phyloP scores from a whole-genome alignment of 1,284 basidiomycete species.

The Ganoderma boninense region DNA sequence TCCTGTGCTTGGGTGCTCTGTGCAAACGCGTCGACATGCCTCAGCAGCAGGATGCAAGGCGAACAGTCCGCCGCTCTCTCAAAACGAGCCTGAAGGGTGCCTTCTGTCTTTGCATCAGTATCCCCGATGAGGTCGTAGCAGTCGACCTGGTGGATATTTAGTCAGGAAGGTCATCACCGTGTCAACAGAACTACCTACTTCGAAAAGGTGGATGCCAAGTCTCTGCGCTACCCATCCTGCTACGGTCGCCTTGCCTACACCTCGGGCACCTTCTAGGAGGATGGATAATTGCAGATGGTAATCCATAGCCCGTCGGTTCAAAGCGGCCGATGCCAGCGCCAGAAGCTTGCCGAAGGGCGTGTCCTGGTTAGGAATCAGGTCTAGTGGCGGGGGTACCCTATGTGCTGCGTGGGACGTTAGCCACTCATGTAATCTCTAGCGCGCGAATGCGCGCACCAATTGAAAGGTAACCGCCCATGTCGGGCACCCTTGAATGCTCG shows the following conservation, averaged over 20 bases:
- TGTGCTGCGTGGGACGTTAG: conserved; percentile 10
- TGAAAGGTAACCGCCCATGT: conserved; percentile 63
- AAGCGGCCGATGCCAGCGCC: conserved; percentile 62
- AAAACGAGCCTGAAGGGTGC: conserved; percentile 76
- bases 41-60: conserved; percentile 87
- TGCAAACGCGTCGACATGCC: conserved; percentile 86
- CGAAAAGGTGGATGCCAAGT: conserved; percentile 82
- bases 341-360: conserved; percentile 53
- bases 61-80: conserved; percentile 84
- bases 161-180: background rate
- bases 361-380: conserved; percentile 31
- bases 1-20: conserved; percentile 75
- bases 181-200: conserved; percentile 56
- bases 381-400: conserved; percentile 35
- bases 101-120: conserved; percentile 83
- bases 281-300: conserved; percentile 73
- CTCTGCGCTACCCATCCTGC: conserved; percentile 64
- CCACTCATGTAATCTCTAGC: background rate
- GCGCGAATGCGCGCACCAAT: conserved; percentile 45
- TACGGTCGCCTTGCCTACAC: conserved; percentile 78
- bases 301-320: conserved; percentile 60
- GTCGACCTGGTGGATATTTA: conserved; percentile 66
- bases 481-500: conserved; percentile 74
- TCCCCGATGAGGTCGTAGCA: conserved; percentile 90
- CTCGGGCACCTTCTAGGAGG: conserved; percentile 78